These are phyloP conservation scores for Penicillium sp. DNA, from an alignment of 2,329 filamentous ascomycete species.

Conservation along the genomic window DNA sequence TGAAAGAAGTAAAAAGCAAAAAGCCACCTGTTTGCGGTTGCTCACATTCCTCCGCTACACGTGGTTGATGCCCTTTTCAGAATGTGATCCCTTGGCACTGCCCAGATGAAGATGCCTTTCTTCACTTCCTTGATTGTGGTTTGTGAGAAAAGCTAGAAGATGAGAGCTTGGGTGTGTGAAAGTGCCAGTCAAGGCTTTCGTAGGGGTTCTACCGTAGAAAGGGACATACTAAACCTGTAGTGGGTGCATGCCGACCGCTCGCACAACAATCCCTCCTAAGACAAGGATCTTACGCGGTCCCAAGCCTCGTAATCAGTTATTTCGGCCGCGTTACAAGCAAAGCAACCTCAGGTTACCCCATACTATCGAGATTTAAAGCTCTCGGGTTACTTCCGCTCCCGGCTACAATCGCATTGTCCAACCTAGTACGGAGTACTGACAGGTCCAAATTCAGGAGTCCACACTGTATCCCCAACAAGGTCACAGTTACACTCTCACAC, in stretches of 20 bases:
- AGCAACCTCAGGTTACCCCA: not conserved
- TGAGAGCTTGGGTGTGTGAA: too few relatives aligned
- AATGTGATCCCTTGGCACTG: not conserved
- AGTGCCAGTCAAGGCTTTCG: too few relatives aligned
- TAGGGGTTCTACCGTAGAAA: too few relatives aligned
- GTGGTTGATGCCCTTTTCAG: not conserved
- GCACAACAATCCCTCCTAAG: not conserved
- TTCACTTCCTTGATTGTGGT: not conserved
- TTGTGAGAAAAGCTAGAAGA: not conserved
- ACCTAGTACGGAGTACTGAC: not conserved
- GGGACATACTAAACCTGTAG: too few relatives aligned
- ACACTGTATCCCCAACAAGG: not conserved
- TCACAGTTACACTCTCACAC: not conserved
- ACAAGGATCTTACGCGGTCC: not conserved
- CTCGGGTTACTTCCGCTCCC: conserved; percentile 8
- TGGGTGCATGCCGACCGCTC: not conserved
- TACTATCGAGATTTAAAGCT: not conserved
- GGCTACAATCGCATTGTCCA: conserved; percentile 6
- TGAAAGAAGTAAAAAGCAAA: not conserved
- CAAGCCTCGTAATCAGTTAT: not conserved
- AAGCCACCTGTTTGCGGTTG: not conserved
- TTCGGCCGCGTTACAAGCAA: not conserved
- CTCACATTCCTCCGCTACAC: conserved; percentile 6
- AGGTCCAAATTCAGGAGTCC: not conserved
- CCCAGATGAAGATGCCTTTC: not conserved